These are phyloP conservation scores for Cafeteria roenbergensis DNA, from an alignment of 108 stramenopile species.

Conservation along the genomic window DNA sequence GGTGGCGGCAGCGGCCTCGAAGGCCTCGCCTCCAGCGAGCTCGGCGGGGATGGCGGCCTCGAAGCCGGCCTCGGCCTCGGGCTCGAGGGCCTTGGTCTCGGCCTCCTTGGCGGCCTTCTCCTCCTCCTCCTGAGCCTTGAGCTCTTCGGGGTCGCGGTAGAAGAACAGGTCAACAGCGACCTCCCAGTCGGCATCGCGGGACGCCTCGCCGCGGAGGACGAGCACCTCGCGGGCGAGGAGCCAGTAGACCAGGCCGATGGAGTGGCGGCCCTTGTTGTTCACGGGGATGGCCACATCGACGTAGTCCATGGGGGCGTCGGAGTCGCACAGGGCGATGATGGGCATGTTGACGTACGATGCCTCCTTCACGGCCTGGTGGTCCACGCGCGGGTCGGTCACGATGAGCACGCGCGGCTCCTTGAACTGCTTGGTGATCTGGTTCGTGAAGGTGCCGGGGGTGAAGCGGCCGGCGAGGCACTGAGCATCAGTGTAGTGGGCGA, in stretches of 20 bases:
- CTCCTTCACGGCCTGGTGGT: conserved; percentile 87
- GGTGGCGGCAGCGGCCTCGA: conserved; percentile 5
- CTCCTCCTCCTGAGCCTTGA: conserved; percentile 92
- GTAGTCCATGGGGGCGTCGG: conserved; percentile 92
- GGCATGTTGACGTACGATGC: conserved; percentile 94
- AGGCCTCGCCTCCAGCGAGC: conserved; percentile 3
- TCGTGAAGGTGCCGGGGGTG: conserved; percentile 99
- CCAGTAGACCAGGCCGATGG: conserved; percentile 98
- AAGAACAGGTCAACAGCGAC: conserved; percentile 99
- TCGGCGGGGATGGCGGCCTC: conserved; percentile 22
- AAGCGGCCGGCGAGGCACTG: conserved; percentile 93
- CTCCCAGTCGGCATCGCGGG: conserved; percentile 74
- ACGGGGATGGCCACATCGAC: conserved; percentile 98
- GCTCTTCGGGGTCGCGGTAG: conserved; percentile 98
- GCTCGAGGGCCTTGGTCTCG: conserved; percentile 24
- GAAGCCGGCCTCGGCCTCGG: conserved; percentile 40
- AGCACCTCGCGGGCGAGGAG: conserved; percentile 93
- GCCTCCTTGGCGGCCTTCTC: conserved; percentile 73
- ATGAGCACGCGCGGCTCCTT: conserved; percentile 93
- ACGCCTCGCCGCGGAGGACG: conserved; percentile 84
- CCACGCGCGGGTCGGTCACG: conserved; percentile 95
- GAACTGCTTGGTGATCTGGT: conserved; percentile 99
- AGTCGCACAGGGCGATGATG: conserved; percentile 95
- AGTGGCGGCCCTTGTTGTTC: conserved; percentile 99
- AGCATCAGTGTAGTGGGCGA: conserved; percentile 96